Base-by-base conservation (phyloP, 2,329 filamentous ascomycete genomes). In the Neofusicoccum kwambonambiense region DNA sequence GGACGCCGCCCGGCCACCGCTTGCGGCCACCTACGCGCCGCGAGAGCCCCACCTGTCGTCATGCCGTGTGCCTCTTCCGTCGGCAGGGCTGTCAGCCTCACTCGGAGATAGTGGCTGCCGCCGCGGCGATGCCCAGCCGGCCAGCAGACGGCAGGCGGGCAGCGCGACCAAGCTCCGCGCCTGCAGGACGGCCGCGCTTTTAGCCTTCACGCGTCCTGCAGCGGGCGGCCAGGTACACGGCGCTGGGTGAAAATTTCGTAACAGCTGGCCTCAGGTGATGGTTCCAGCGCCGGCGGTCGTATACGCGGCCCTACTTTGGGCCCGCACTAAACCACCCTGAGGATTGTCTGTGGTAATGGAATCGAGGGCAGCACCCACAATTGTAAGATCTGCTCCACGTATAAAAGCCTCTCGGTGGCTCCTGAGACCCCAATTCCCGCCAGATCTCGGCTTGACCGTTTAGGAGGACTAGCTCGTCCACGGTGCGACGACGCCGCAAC, bases 391-490 rank as follows among this genome's bases (percentile, higher is more conserved):
- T 60, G 56, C 56, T 47, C 56, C 56, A 60, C 56, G 56, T 60
- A 60, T 60, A 60, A 60, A 60, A 60, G 56, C 56, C 56, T 35
- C 17, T 12, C 41, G 34, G 56, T 47, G 56, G 56, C 56, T 60
- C 56, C 56, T 47, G 41, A 13, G 27, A 19, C 17, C 56, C 15
- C 41, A 45, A 44, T 44, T 34, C 56, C 56, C 42, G 56, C 19
- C n/a, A 19, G 56, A 60, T 60, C 56, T 60, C 42, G 56, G 41
- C 56, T 19, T 4, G 34, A 13, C 31, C 22, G 8, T n/a, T 19
- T 49, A 31, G 56, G 15, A 42, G 13, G 22, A 12, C 11, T 31
- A 34, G 19, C 7, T 17, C 50, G 34, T 31, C 27, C 27, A 31
- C 27, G 27, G 27, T 31, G 27, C 27, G 27, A 31, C 4, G 27